These are phyloP conservation scores for Spathaspora hagerdaliae DNA, from an alignment of 805 yeast genomes.

Conservation along the genomic window DNA sequence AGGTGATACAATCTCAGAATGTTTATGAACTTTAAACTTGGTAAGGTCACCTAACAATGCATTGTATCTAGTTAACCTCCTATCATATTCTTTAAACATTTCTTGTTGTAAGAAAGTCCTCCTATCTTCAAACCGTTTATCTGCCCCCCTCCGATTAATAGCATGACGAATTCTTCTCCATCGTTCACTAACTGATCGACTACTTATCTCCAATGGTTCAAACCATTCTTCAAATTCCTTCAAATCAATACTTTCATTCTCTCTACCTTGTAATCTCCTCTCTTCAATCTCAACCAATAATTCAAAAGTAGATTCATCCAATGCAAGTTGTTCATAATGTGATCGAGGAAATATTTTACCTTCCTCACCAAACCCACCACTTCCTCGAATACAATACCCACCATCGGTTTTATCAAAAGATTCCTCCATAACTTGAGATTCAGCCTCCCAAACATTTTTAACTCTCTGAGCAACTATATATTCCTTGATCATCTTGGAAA, in stretches of 20 bases:
- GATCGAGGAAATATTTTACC: constrained; percentile 25
- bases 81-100: constrained; percentile 11
- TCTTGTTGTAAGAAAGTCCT: constrained; percentile 7
- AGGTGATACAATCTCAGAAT: constrained; percentile 26
- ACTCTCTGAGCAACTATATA: constrained; percentile 20
- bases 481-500: constrained; percentile 30
- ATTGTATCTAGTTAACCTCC: not conserved
- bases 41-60: not conserved
- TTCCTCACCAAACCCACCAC: constrained; percentile 22
- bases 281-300: constrained; percentile 12
- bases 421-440: constrained; percentile 2
- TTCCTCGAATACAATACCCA: constrained; percentile 23
- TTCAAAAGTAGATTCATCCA: constrained; percentile 36
- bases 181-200: not conserved
- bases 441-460: constrained; percentile 24
- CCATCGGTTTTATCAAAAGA: constrained; percentile 21
- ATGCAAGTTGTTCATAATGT: constrained; percentile 22
- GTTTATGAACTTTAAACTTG: constrained; percentile 23
- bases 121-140: not conserved
- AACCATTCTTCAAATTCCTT: constrained; percentile 5
- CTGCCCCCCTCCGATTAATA: not conserved
- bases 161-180: not conserved
- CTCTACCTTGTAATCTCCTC: not conserved
- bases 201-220: not conserved
- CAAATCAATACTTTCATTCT: not conserved